Evolutionary conservation across 1,139 yeast species (phyloP), one percentile per base, ranked within the genome.

Genomic region (Candida dubliniensis): DNA sequence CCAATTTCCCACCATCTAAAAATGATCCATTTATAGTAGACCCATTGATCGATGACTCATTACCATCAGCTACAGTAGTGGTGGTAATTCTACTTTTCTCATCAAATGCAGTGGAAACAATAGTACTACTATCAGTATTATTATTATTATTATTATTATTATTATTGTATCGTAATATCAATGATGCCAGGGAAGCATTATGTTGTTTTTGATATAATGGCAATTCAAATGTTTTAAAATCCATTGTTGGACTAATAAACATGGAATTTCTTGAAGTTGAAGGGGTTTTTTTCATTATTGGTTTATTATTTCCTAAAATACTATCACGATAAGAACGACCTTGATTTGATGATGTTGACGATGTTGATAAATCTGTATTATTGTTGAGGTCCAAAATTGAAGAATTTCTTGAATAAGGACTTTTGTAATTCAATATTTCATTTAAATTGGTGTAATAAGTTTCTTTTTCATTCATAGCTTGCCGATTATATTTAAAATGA

Each of bases 401-500:
- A 5, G 49, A 41, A n/a, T 41, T 44, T 12, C 51, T 36, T 4
- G 47, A 41, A 14, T 44, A 12, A 8, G 36, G 15, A 18, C 41
- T 52, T 18, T 38, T 29, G 1, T 33, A 6, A 33, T 51, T 47
- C 24, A 42, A 32, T 54, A 49, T 26, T 46, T 50, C 41, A 48
- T 15, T 6, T 51, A 52, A 31, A 55, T 29, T 43, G 46, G 56
- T 43, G 52, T 52, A 40, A 49, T 69, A 66, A 31, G 59, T 57
- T 51, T 71, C 76, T 45, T 64, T 62, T n/a, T 75, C 77, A 10
- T 55, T 52, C 50, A 60, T 64, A 37, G 79, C 77, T 31, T 58
- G 60, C 25, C 55, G 50, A 34, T 55, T 51, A 31, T 63, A 61
- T 9, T 56, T 47, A 27, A 65, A 18, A 53, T 60, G 63, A 8